Conservation (phyloP, 306 rosid species). For the Dryas alaskensis region DNA sequence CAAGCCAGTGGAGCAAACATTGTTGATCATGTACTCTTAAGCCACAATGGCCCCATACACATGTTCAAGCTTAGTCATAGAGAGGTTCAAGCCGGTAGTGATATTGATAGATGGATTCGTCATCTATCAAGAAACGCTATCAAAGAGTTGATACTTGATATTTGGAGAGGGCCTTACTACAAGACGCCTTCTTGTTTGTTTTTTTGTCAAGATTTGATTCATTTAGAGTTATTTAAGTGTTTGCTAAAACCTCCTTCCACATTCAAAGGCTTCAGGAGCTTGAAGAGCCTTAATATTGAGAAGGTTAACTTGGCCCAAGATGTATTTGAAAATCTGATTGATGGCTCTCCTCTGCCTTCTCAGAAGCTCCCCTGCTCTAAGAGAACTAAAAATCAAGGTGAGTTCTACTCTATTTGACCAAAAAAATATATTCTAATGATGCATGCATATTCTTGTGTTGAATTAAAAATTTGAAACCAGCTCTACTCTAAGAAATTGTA, state of each 20-base stretch:
- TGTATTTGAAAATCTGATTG: conserved; percentile 42
- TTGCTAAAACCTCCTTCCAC: too few relatives aligned
- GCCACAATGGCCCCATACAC: too few relatives aligned
- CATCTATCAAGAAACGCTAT: too few relatives aligned
- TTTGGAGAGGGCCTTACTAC: too few relatives aligned
- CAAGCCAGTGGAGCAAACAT: too few relatives aligned
- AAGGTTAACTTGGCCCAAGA: conserved; percentile 44
- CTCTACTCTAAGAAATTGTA: background rate
- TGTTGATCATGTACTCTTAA: background rate
- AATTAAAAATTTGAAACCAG: too few relatives aligned
- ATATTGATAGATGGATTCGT: too few relatives aligned
- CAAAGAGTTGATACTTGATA: too few relatives aligned
- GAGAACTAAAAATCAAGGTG: conserved; percentile 46
- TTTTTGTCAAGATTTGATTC: conserved; percentile 27
- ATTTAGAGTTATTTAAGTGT: too few relatives aligned
- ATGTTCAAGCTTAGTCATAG: too few relatives aligned
- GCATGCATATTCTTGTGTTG: background rate
- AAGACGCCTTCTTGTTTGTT: too few relatives aligned
- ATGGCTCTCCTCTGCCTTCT: conserved; percentile 44
- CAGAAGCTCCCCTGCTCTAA: conserved; percentile 44
- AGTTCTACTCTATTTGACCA: conserved; percentile 24
- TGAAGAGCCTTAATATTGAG: conserved; percentile 28
- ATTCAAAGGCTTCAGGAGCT: background rate
- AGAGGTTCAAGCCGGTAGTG: too few relatives aligned
- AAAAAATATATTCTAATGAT: background rate